Evolutionary conservation across 1,284 basidiomycete genomes (phyloP), one percentile per base, ranked within the genome.

Genomic region (Cryptococcus amylolentus): DNA sequence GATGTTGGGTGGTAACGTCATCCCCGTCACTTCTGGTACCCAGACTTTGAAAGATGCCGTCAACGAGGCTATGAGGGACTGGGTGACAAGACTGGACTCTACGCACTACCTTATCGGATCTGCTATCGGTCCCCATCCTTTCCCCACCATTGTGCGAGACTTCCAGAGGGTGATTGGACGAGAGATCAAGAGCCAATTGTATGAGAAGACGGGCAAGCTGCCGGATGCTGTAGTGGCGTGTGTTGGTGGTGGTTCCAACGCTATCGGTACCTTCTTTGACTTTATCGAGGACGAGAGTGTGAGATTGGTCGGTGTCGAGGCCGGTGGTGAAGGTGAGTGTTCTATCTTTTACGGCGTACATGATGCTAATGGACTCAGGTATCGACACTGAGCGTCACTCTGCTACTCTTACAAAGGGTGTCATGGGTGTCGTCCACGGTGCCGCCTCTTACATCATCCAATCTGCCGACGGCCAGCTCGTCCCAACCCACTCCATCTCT

Each of bases 91-190:
- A 77, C 84, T 99, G 39, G 81, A 88, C 35, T 88, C 81, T 18
- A 98, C 95, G 2, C 93, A 98, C 80, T 99, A 98, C 80, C 85
- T 97, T 62, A 91, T 98, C 64, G 96, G 96, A 41, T 97, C 93
- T 20, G 92, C 88, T 37, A 97, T 98, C 65, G 96, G 96, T 7
- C 96, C 96, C 16, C 95, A 98, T 76, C 96, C 96, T 1, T 98
- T 98, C 86, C 96, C 96, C 1, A 97, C 94, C 37, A 91, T 99
- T 59, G 95, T 99, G 47, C 87, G 95, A 54, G 96, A 99, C 78
- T 98, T 96, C 84, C 96, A 98, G 77, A 86, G 88, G 63, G 84
- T 98, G 51, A 98, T 99, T 64, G 89, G 95, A 4, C 82, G 87
- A 70, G 96, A 99, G 79, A 95, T 98, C 80, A 97, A 94, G 79